Conservation (phyloP, 768 basidiomycete genomes). For the Mycena galericulata region DNA sequence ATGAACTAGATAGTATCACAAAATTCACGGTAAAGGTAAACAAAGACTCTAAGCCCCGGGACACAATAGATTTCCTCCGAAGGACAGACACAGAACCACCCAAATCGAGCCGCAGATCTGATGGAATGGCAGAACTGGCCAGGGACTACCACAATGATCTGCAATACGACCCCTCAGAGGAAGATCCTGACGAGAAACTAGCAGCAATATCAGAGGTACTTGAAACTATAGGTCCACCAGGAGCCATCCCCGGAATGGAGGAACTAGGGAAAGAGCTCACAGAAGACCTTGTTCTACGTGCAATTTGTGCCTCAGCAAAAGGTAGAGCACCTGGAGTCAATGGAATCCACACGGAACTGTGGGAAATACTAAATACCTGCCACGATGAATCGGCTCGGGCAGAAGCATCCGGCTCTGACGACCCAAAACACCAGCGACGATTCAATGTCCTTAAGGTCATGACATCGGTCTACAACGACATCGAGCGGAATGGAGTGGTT, state of each 20-base stretch:
- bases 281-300: background rate
- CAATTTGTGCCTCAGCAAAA: background rate
- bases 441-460: background rate
- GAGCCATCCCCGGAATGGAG: background rate
- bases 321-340: background rate
- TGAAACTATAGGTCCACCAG: background rate
- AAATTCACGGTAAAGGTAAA: no score
- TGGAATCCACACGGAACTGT: background rate
- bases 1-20: no score
- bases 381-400: background rate
- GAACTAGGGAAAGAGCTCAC: background rate
- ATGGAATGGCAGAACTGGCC: background rate
- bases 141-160: constrained; percentile 6
- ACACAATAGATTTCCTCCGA: no score
- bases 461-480: background rate
- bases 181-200: background rate
- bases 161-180: background rate
- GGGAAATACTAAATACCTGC: background rate
- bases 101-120: background rate
- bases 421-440: background rate
- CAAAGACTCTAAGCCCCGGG: no score
- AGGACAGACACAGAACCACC: no score
- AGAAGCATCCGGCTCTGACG: no score
- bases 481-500: background rate
- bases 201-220: background rate